phyloP scores from a whole-genome alignment of 2,329 filamentous ascomycete genomes.

The Fusarium sp. region DNA sequence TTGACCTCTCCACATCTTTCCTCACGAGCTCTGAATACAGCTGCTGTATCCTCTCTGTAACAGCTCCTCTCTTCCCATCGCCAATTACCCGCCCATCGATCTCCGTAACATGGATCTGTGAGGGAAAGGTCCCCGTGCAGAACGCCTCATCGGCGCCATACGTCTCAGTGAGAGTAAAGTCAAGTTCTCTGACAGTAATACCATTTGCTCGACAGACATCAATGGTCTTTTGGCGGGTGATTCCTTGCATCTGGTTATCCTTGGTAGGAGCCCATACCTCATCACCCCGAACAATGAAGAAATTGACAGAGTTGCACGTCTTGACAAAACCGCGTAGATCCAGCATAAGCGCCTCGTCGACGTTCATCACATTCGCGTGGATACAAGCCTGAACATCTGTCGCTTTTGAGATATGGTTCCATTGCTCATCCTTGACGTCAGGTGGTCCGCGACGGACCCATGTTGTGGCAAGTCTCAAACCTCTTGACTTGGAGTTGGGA shows the following conservation, averaged over 20 bases:
- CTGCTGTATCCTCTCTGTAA: neutral
- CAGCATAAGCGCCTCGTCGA: neutral
- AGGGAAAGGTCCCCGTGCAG: neutral
- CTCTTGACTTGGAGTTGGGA: neutral
- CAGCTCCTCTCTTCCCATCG: neutral
- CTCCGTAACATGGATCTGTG: neutral
- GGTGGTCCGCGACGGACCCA: neutral
- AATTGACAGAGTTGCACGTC: constrained; percentile 9
- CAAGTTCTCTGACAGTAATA: rapidly evolving
- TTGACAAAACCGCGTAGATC: neutral
- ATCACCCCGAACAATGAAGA: neutral
- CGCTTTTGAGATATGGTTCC: constrained; percentile 6
- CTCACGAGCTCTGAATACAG: neutral
- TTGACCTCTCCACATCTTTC: neutral
- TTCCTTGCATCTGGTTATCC: constrained; percentile 15
- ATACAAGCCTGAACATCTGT: constrained; percentile 6
- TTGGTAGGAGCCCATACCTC: constrained; percentile 10
- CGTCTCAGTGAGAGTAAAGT: neutral
- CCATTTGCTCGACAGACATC: neutral
- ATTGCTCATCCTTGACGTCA: constrained; percentile 2
- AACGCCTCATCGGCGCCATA: constrained; percentile 4
- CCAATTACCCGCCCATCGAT: neutral
- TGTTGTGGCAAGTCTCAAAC: neutral
- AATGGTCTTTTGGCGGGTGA: neutral
- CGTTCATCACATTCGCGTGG: neutral